phyloP scores from a whole-genome alignment of 83 land plant genomes.

The Isoetes engelmannii region DNA sequence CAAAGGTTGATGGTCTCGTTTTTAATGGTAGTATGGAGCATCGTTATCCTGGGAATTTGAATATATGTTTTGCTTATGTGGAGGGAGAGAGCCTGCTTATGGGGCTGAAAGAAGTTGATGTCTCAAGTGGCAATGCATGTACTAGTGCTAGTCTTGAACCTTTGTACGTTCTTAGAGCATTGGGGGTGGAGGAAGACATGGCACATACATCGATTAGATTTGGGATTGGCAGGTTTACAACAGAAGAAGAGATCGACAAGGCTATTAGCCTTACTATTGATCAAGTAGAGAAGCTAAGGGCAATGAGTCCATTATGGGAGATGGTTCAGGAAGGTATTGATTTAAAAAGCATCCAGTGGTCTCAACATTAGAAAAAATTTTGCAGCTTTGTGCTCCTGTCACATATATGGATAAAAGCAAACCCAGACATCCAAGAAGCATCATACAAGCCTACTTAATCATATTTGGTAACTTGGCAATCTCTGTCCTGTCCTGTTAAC shows the following conservation, averaged over 20 bases:
- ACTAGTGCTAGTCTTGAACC: slow-evolving; percentile 99
- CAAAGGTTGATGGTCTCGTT: slow-evolving; percentile 62
- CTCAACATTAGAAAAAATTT: slow-evolving; percentile 48
- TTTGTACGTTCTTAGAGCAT: slow-evolving; percentile 81
- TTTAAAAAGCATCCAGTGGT: slow-evolving; percentile 78
- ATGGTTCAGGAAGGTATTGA: slow-evolving; percentile 96
- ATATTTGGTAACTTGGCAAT: too few species aligned
- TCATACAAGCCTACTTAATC: too few species aligned
- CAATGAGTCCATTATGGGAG: slow-evolving; percentile 96
- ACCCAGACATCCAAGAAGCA: too few species aligned
- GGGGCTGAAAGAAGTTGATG: slow-evolving; percentile 98
- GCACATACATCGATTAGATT: slow-evolving; percentile 96
- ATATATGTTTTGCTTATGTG: slow-evolving; percentile 88
- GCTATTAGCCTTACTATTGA: slow-evolving; percentile 71
- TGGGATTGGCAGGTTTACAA: slow-evolving; percentile 95
- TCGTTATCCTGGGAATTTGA: slow-evolving; percentile 80
- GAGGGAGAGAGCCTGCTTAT: slow-evolving; percentile 95
- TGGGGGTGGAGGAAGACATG: slow-evolving; percentile 99
- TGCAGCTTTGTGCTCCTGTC: too few species aligned
- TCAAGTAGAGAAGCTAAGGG: slow-evolving; percentile 80
- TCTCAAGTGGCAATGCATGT: slow-evolving; percentile 98
- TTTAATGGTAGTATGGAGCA: slow-evolving; percentile 82
- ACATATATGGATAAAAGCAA: too few species aligned
- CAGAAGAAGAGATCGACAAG: slow-evolving; percentile 78
- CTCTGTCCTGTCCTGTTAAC: too few species aligned